Evolutionary conservation across 2,329 filamentous ascomycete species (phyloP).

Genomic region (Botrytis galanthina): DNA sequence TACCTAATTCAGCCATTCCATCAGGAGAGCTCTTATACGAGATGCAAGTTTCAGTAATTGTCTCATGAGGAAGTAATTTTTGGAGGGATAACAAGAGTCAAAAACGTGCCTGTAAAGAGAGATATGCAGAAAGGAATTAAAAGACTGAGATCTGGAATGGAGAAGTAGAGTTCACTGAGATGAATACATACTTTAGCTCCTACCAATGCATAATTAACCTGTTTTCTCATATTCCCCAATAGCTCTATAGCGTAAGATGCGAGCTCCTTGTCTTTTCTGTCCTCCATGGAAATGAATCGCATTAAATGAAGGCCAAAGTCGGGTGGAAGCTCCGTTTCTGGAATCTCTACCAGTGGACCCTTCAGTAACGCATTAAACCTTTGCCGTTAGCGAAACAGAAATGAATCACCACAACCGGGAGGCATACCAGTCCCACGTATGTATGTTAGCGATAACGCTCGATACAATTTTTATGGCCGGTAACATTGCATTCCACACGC

Average conservation of each 20-base stretch:
- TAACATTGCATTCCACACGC: neutral
- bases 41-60: neutral
- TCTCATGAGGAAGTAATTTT: neutral
- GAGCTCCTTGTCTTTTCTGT: neutral
- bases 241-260: neutral
- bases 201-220: neutral
- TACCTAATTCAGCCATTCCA: neutral
- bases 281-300: neutral
- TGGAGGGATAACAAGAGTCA: neutral
- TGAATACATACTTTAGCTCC: neutral
- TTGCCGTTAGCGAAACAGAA: neutral
- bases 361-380: neutral
- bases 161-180: neutral
- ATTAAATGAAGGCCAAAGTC: neutral
- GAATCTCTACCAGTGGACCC: neutral
- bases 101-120: neutral
- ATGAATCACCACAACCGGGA: neutral
- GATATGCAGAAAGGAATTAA: neutral
- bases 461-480: neutral
- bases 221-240: neutral
- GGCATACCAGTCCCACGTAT: conserved; percentile 4
- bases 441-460: neutral
- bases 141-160: neutral
- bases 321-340: neutral
- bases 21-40: neutral